A percentile compares a stretch with the other conserved stretches of the same genome.
phyloP scores from a whole-genome alignment of 1,284 basidiomycete species.

The Ceratobasidium sp. region DNA sequence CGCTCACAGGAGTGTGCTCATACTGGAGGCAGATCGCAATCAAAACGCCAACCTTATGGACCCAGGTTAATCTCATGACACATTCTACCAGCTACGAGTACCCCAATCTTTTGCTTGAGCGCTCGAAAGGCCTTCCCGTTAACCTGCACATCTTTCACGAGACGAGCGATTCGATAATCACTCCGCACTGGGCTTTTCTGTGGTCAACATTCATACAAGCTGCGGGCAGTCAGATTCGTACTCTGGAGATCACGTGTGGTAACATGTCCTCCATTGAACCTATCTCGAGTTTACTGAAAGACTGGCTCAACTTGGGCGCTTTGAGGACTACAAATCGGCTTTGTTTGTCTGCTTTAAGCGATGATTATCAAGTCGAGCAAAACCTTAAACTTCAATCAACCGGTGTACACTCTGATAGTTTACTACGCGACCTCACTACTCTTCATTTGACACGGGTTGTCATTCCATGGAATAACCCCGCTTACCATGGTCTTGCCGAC shows the following conservation, averaged over 20 bases:
- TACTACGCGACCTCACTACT: not conserved
- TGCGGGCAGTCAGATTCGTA: no score
- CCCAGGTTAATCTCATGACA: not conserved
- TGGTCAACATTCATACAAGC: no score
- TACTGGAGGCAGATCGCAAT: constrained; percentile 5
- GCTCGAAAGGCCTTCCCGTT: not conserved
- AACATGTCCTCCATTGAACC: no score
- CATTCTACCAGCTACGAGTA: not conserved
- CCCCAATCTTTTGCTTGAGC: not conserved
- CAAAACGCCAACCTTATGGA: not conserved
- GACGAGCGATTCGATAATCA: no score
- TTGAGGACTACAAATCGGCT: no score
- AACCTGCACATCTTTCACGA: no score
- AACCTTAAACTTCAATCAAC: no score
- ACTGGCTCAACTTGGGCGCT: no score
- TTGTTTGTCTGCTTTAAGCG: no score
- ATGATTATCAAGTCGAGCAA: no score
- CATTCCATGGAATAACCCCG: constrained; percentile 5
- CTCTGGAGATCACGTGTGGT: no score
- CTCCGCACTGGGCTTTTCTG: not conserved
- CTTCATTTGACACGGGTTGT: not conserved
- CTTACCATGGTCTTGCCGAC: constrained; percentile 23
- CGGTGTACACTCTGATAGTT: not conserved
- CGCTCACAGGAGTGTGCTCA: not conserved
- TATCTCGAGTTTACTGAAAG: no score